These are phyloP conservation scores for Apiospora sp. DNA, from an alignment of 2,329 filamentous ascomycete genomes.

Conservation along the genomic window DNA sequence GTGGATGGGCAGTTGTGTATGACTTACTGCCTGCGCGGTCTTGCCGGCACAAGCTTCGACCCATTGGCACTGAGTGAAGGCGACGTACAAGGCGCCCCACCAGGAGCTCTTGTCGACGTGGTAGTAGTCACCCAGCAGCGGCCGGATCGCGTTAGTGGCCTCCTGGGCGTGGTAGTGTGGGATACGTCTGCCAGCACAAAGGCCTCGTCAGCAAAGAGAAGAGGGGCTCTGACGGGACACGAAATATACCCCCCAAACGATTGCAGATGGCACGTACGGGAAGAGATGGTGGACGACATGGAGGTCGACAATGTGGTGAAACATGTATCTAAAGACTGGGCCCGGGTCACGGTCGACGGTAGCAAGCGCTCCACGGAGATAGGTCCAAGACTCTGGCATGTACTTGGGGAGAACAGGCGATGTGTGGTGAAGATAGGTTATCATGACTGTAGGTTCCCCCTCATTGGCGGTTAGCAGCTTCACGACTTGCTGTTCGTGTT, in stretches of 20 bases:
- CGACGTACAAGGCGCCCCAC: conserved; percentile 53
- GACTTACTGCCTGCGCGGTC: conserved; percentile 32
- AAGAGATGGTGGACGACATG: conserved; percentile 71
- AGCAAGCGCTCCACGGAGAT: conserved; percentile 65
- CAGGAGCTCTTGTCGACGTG: conserved; percentile 53
- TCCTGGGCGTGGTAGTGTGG: conserved; percentile 68
- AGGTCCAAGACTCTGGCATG: conserved; percentile 65
- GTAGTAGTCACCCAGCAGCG: conserved; percentile 64
- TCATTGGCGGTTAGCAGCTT: conserved; percentile 9
- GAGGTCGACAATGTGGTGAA: conserved; percentile 71
- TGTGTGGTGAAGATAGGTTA: conserved; percentile 79
- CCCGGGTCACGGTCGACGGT: conserved; percentile 71
- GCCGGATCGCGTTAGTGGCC: conserved; percentile 64
- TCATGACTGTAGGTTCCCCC: conserved; percentile 60
- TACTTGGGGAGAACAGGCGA: conserved; percentile 55
- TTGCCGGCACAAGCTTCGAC: conserved; percentile 49
- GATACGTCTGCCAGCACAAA: conserved; percentile 49
- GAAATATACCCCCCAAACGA: conserved; percentile 12
- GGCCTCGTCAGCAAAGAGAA: not conserved
- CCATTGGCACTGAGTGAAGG: conserved; percentile 56
- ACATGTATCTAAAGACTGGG: conserved; percentile 67
- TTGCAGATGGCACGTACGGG: conserved; percentile 48
- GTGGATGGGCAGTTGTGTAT: not conserved
- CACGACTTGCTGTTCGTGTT: not conserved
- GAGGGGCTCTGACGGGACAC: not conserved